These are phyloP conservation scores for Tylopilus cervinicoccineus DNA, from an alignment of 768 basidiomycete genomes.

Conservation along the genomic window DNA sequence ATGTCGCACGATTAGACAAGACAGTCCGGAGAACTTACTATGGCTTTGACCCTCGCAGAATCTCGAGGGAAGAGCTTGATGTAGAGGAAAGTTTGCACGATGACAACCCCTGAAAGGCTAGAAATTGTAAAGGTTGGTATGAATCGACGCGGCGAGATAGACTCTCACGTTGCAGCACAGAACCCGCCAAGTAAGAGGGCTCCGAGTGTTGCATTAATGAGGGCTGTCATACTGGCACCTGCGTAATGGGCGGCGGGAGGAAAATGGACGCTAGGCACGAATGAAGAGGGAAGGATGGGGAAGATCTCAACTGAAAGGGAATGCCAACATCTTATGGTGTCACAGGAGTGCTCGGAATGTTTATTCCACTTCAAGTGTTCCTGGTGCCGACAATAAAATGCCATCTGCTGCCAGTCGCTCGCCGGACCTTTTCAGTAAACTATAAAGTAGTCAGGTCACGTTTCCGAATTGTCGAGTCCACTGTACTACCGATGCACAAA, in stretches of 20 bases:
- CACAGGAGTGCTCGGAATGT: neutral
- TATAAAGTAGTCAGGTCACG: too few relatives aligned
- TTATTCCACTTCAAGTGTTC: neutral
- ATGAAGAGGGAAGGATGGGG: neutral
- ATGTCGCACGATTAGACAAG: neutral
- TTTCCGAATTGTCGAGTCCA: too few relatives aligned
- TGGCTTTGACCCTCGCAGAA: slow-evolving; percentile 16
- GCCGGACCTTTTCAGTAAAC: neutral
- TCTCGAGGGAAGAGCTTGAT: slow-evolving; percentile 29
- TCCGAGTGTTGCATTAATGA: slow-evolving; percentile 21
- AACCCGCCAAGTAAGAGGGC: slow-evolving; percentile 31
- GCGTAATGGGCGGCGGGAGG: neutral
- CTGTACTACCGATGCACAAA: too few relatives aligned
- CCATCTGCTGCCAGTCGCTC: neutral
- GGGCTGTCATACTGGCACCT: slow-evolving; percentile 6
- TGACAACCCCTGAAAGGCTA: slow-evolving; percentile 28
- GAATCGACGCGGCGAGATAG: neutral
- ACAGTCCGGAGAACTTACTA: slow-evolving; percentile 14
- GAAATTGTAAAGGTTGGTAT: neutral
- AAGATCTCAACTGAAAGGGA: neutral
- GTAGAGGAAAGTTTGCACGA: slow-evolving; percentile 28
- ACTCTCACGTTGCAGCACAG: slow-evolving; percentile 24
- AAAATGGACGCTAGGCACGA: neutral
- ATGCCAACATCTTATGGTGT: neutral
- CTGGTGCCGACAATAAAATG: neutral